Percentiles rank a stretch among this genome's conserved stretches.
Conservation (phyloP, 495 filamentous ascomycete species). For the Recurvomyces mirabilis region DNA sequence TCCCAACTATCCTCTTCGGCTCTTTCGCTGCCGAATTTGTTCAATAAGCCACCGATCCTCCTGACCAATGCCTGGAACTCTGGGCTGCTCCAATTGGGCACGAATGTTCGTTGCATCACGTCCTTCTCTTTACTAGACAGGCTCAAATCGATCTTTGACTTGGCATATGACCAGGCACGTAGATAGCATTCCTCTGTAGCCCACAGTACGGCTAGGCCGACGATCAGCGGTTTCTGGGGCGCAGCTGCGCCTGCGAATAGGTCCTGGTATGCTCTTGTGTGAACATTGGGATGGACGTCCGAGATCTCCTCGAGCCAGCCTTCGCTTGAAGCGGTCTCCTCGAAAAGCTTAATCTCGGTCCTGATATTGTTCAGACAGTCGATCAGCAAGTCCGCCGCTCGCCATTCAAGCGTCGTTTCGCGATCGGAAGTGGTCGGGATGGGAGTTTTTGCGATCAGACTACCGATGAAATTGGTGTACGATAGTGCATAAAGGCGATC, state of each 20-base stretch:
- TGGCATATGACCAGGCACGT: conserved; percentile 12
- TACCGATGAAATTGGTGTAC: conserved; percentile 18
- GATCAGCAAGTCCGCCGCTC: conserved; percentile 13
- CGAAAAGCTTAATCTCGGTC: conserved; percentile 13
- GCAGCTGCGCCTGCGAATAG: conserved; percentile 19
- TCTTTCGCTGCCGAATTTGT: conserved; percentile 11
- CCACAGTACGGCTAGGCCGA: conserved; percentile 16
- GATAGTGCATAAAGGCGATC: conserved; percentile 15
- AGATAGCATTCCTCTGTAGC: conserved; percentile 20
- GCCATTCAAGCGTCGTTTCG: conserved; percentile 13
- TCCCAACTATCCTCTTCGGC: conserved; percentile 11
- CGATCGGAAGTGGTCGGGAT: conserved; percentile 9
- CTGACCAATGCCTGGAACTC: conserved; percentile 19
- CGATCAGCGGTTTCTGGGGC: conserved; percentile 8
- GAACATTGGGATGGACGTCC: conserved; percentile 3
- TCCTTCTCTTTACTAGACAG: conserved; percentile 11
- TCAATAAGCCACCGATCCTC: conserved; percentile 14
- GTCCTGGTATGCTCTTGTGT: conserved; percentile 19
- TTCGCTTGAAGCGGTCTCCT: conserved; percentile 12
- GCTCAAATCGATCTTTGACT: conserved; percentile 8
- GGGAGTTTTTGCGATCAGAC: conserved; percentile 3
- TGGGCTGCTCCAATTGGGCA: conserved; percentile 17
- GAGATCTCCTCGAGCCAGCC: conserved; percentile 17
- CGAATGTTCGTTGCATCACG: conserved; percentile 19
- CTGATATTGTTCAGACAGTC: conserved; percentile 15